Evolutionary conservation across 257 asterid species (phyloP).

Genomic region (Mitragyna speciosa): DNA sequence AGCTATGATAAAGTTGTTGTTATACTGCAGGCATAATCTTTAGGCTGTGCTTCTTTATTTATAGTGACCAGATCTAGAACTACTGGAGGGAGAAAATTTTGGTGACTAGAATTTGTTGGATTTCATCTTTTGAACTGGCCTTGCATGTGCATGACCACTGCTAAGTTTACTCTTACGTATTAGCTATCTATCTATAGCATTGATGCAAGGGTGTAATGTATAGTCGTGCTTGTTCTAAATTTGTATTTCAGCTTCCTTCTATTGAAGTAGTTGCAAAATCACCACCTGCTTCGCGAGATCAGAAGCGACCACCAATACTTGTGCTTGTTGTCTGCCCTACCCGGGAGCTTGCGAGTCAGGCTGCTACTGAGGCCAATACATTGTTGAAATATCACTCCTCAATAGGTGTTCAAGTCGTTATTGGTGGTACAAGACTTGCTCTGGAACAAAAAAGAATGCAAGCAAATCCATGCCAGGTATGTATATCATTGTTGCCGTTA

Average conservation of each 20-base stretch:
- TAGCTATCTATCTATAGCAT: neutral
- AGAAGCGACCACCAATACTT: constrained; percentile 65
- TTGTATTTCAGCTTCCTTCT: constrained; percentile 84
- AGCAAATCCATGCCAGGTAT: constrained; percentile 93
- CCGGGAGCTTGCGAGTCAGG: constrained; percentile 93
- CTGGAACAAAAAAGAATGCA: constrained; percentile 91
- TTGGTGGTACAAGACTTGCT: constrained; percentile 87
- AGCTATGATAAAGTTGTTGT: neutral
- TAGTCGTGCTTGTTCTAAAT: neutral
- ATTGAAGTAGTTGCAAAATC: constrained; percentile 75
- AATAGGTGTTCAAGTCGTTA: constrained; percentile 94
- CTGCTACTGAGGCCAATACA: constrained; percentile 84
- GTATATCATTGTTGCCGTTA: neutral
- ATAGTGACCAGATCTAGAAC: neutral
- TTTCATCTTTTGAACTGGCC: neutral
- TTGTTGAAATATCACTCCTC: constrained; percentile 91
- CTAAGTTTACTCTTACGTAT: neutral
- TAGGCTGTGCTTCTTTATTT: neutral
- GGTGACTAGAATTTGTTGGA: neutral
- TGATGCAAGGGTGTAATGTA: neutral
- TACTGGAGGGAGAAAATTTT: neutral
- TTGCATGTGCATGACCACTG: neutral
- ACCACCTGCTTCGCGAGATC: constrained; percentile 48
- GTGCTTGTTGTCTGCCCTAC: constrained; percentile 97
- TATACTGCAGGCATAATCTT: neutral